A percentile compares a stretch with the other conserved stretches of the same genome.
Evolutionary conservation across 108 stramenopile genomes (phyloP).

Genomic region (Cylindrotheca closterium): DNA sequence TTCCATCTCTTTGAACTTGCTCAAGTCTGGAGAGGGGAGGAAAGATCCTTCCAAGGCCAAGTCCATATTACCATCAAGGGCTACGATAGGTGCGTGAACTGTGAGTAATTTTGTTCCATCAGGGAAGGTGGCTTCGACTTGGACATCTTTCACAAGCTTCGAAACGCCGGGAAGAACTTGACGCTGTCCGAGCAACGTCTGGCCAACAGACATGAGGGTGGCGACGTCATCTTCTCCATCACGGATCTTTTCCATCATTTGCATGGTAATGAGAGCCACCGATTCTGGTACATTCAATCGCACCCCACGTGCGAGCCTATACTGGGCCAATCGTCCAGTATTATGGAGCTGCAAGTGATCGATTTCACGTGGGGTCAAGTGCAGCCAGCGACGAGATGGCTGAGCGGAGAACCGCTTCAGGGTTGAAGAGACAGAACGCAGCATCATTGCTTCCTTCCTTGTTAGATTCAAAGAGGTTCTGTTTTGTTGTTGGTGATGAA

Average conservation of each 20-base stretch:
- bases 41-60: constrained; percentile 91
- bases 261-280: constrained; percentile 86
- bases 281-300: constrained; percentile 89
- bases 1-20: constrained; percentile 50
- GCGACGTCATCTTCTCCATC: constrained; percentile 84
- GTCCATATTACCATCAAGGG: constrained; percentile 77
- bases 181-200: constrained; percentile 73
- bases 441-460: too few species aligned
- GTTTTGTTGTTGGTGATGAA: too few species aligned
- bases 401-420: not conserved
- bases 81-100: constrained; percentile 84
- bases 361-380: constrained; percentile 79
- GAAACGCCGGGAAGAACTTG: constrained; percentile 91
- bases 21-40: constrained; percentile 77
- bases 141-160: constrained; percentile 83
- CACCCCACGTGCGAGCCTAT: constrained; percentile 89
- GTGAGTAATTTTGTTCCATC: constrained; percentile 98
- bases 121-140: constrained; percentile 97
- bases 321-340: constrained; percentile 91
- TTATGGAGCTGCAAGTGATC: constrained; percentile 87
- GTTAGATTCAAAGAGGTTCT: too few species aligned
- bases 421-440: not conserved
- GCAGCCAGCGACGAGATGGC: constrained; percentile 20
- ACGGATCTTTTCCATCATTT: constrained; percentile 93
- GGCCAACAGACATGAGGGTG: constrained; percentile 87